Evolutionary conservation across 768 basidiomycete genomes (phyloP).

Genomic region (Suillus bovinus): DNA sequence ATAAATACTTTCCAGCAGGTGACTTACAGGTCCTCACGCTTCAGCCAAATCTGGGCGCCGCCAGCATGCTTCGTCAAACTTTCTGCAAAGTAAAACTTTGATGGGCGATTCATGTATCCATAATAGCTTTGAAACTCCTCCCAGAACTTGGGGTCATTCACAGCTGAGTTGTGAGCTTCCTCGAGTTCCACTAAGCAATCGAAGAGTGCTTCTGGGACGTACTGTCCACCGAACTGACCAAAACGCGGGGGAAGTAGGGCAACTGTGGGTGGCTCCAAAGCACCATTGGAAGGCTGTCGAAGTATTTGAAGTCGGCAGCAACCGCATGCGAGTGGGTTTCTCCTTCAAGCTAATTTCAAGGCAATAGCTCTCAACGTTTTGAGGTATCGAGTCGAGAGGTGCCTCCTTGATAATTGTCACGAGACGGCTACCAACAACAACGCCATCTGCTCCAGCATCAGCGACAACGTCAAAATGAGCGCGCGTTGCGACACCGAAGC

Average conservation of each 20-base stretch:
- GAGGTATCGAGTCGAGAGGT: constrained; percentile 45
- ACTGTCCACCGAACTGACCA: constrained; percentile 95
- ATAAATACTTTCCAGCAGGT: background rate
- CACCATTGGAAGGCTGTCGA: constrained; percentile 4
- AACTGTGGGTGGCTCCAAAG: background rate
- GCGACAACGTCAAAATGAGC: constrained; percentile 86
- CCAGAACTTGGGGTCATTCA: constrained; percentile 89
- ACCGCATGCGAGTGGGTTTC: constrained; percentile 19
- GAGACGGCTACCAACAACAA: constrained; percentile 89
- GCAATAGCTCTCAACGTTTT: constrained; percentile 72
- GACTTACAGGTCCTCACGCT: constrained; percentile 86
- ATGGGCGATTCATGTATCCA: constrained; percentile 94
- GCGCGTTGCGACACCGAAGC: constrained; percentile 92
- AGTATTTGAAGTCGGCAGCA: constrained; percentile 3
- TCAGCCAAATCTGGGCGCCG: constrained; percentile 97
- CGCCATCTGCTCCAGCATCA: constrained; percentile 90
- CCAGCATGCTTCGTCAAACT: constrained; percentile 87
- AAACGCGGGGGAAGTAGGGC: constrained; percentile 75
- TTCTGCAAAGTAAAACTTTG: constrained; percentile 88
- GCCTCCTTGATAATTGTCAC: constrained; percentile 78
- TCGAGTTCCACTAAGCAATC: constrained; percentile 91
- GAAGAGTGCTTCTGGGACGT: constrained; percentile 95
- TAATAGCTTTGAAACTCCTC: constrained; percentile 87
- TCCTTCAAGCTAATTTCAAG: constrained; percentile 59
- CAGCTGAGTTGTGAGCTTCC: constrained; percentile 84